phyloP scores from a whole-genome alignment of 139 green algal species.

The Coelastrella sp. region DNA sequence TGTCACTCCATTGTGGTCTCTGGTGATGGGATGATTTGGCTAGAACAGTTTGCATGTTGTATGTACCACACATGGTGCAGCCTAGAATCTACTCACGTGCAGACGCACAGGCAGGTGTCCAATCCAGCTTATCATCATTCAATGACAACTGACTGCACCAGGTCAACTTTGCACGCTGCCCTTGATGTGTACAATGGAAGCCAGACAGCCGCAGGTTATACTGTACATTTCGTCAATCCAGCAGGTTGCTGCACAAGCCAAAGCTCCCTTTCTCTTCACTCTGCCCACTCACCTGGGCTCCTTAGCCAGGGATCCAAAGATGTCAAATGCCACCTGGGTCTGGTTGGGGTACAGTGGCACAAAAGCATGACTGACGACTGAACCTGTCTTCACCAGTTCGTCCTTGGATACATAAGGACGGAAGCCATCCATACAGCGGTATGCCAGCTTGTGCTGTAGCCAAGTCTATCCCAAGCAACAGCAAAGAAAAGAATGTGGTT shows the following conservation, averaged over 20 bases:
- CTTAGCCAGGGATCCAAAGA: constrained; percentile 27
- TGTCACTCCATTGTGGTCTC: not conserved
- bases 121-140: no score
- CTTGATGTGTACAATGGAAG: no score
- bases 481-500: not conserved
- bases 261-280: no score
- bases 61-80: no score
- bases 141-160: no score
- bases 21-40: no score
- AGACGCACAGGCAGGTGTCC: no score
- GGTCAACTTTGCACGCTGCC: no score
- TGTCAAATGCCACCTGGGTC: constrained; percentile 18
- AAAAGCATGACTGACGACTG: constrained; percentile 26
- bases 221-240: no score
- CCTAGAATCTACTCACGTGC: no score
- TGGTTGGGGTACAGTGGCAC: constrained; percentile 19
- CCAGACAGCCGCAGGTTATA: no score
- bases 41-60: no score
- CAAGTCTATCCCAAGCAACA: not conserved
- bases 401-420: constrained; percentile 1
- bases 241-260: not conserved
- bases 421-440: constrained; percentile 15
- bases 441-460: not conserved
- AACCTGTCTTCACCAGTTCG: constrained; percentile 19
- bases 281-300: not conserved